A percentile compares a stretch with the other conserved stretches of the same genome.
These are phyloP conservation scores for Paulownia fortunei DNA, from an alignment of 257 asterid species.

Conservation along the genomic window DNA sequence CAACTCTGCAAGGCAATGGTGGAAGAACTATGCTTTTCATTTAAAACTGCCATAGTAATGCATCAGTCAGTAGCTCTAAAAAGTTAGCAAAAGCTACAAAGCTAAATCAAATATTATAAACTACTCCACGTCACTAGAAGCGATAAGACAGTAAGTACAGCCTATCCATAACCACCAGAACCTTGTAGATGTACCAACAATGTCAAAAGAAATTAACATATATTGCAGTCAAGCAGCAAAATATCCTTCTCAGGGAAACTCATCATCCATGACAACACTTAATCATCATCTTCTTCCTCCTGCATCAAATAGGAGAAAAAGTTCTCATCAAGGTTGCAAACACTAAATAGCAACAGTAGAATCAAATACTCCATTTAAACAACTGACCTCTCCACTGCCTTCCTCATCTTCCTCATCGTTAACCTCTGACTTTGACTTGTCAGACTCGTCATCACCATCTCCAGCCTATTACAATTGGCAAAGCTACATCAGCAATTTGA, in stretches of 20 bases:
- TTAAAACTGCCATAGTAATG: neutral
- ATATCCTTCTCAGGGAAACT: neutral
- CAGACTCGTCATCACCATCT: constrained; percentile 61
- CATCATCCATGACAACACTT: constrained; percentile 5
- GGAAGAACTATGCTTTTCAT: neutral
- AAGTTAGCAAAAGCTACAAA: constrained; percentile 16
- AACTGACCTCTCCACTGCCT: constrained; percentile 61
- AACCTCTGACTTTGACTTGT: constrained; percentile 76
- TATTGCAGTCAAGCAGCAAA: neutral
- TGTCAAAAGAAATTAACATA: constrained; percentile 5
- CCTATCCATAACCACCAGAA: constrained; percentile 21
- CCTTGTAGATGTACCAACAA: constrained; percentile 14
- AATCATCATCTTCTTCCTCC: constrained; percentile 66
- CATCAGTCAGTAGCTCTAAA: neutral
- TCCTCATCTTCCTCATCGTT: constrained; percentile 64
- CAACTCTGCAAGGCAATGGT: too few species aligned
- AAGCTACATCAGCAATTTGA: neutral
- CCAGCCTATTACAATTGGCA: constrained; percentile 38
- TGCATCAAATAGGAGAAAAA: constrained; percentile 1
- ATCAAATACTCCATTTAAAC: neutral
- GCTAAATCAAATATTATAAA: constrained; percentile 29
- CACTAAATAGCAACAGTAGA: neutral
- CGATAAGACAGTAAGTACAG: neutral
- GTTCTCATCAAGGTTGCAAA: neutral
- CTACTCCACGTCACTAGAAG: constrained; percentile 15